phyloP scores from a whole-genome alignment of 1,284 basidiomycete species.

The Farysia itapuensis region DNA sequence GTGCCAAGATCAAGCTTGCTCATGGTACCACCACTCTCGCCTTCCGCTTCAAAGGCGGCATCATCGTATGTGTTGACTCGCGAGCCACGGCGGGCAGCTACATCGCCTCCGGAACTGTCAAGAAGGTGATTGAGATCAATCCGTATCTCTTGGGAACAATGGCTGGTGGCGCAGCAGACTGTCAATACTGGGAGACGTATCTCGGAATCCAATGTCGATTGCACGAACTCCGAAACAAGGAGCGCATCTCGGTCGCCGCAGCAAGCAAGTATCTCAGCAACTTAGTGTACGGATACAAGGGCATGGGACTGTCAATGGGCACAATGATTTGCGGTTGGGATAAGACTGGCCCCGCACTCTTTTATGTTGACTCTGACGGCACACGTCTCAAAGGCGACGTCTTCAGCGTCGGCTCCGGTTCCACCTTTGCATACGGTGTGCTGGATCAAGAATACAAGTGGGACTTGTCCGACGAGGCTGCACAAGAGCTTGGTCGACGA shows the following conservation, averaged over 20 bases:
- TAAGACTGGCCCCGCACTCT: slow-evolving; percentile 97
- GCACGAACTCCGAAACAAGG: slow-evolving; percentile 94
- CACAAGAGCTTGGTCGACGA: slow-evolving; percentile 87
- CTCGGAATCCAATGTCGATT: slow-evolving; percentile 96
- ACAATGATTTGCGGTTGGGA: slow-evolving; percentile 99
- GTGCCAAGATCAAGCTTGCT: slow-evolving; percentile 82
- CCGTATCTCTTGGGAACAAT: slow-evolving; percentile 97
- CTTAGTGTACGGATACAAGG: slow-evolving; percentile 96
- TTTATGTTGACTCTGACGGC: slow-evolving; percentile 98
- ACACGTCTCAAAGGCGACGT: slow-evolving; percentile 91
- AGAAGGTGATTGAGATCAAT: slow-evolving; percentile 93
- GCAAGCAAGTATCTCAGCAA: slow-evolving; percentile 97
- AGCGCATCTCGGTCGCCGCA: slow-evolving; percentile 96
- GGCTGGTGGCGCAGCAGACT: slow-evolving; percentile 84
- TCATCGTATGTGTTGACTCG: slow-evolving; percentile 97
- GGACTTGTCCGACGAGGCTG: slow-evolving; percentile 91
- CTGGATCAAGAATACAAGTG: slow-evolving; percentile 93
- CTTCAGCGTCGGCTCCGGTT: slow-evolving; percentile 97
- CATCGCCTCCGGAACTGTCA: slow-evolving; percentile 69
- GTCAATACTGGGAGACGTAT: slow-evolving; percentile 69
- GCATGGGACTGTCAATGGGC: slow-evolving; percentile 99
- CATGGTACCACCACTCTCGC: slow-evolving; percentile 98
- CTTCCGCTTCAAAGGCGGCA: slow-evolving; percentile 93
- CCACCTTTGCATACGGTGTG: slow-evolving; percentile 97
- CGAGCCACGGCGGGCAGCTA: slow-evolving; percentile 95